A percentile compares a stretch with the other conserved stretches of the same genome.
Conservation (phyloP, 2,329 filamentous ascomycete genomes). For the Cordyceps farinosa region DNA sequence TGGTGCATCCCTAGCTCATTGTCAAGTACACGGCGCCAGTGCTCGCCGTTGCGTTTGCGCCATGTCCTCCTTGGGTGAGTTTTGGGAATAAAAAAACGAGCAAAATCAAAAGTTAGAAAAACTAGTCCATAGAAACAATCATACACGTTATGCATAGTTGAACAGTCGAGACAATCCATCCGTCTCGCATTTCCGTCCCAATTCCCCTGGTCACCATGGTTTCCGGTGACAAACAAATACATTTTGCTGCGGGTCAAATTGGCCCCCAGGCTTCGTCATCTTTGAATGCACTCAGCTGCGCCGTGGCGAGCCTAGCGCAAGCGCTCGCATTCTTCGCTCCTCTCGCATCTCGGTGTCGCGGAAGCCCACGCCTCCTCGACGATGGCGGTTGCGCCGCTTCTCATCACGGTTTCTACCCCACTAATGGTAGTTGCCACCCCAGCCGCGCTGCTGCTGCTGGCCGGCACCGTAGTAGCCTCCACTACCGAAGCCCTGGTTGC, state of each 20-base stretch:
- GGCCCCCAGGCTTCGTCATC: constrained; percentile 2
- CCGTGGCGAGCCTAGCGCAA: constrained; percentile 7
- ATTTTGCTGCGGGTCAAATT: constrained; percentile 1
- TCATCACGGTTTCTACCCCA: constrained; percentile 31
- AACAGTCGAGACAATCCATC: constrained; percentile 18
- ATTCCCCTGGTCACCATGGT: background rate
- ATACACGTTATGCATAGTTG: constrained; percentile 21
- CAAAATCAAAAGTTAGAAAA: constrained; percentile 19
- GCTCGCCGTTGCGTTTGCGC: background rate
- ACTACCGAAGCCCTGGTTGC: constrained; percentile 45
- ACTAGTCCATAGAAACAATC: constrained; percentile 20
- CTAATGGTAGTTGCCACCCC: constrained; percentile 59
- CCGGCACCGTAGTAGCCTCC: constrained; percentile 44
- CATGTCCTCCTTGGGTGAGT: constrained; percentile 12
- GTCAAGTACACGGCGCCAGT: constrained; percentile 5
- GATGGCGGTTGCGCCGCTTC: constrained; percentile 15
- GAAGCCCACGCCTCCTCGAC: constrained; percentile 2
- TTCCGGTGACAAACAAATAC: constrained; percentile 13
- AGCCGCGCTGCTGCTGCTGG: constrained; percentile 46
- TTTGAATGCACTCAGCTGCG: background rate
- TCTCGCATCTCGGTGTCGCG: constrained; percentile 8
- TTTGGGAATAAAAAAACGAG: constrained; percentile 18
- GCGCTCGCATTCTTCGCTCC: constrained; percentile 5
- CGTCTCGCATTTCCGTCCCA: constrained; percentile 16
- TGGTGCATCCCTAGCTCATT: background rate